Conservation (phyloP, 306 rosid species). For the Dalbergia cochinchinensis region DNA sequence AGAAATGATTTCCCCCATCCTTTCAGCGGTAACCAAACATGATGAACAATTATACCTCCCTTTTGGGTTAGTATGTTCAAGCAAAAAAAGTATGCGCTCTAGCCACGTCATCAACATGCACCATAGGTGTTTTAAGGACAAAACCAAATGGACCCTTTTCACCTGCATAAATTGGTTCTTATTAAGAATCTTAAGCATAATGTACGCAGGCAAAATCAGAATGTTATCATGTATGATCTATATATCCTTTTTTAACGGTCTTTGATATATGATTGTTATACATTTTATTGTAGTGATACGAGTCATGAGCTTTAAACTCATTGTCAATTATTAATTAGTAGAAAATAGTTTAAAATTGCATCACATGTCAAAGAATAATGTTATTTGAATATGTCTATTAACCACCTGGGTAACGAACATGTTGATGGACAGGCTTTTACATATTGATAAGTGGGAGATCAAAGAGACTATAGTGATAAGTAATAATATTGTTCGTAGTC, state of each 20-base stretch:
- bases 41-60: constrained; percentile 39
- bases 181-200: neutral
- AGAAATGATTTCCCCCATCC: neutral
- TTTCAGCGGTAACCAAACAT: constrained; percentile 9
- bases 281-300: neutral
- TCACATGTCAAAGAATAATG: constrained; percentile 9
- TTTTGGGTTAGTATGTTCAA: constrained; percentile 24
- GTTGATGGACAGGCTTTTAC: too few relatives aligned
- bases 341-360: neutral
- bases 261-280: neutral
- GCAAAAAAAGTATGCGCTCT: constrained; percentile 34
- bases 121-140: neutral
- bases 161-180: neutral
- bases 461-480: too few relatives aligned
- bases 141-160: neutral
- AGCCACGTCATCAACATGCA: constrained; percentile 38
- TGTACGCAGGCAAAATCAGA: neutral
- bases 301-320: neutral
- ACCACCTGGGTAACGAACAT: too few relatives aligned
- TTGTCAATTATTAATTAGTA: neutral
- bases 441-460: too few relatives aligned
- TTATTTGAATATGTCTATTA: too few relatives aligned
- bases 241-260: neutral
- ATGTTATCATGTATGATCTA: neutral
- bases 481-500: too few relatives aligned